Evolutionary conservation across 768 basidiomycete species (phyloP).

Genomic region (Kwoniella mangroviensis): DNA sequence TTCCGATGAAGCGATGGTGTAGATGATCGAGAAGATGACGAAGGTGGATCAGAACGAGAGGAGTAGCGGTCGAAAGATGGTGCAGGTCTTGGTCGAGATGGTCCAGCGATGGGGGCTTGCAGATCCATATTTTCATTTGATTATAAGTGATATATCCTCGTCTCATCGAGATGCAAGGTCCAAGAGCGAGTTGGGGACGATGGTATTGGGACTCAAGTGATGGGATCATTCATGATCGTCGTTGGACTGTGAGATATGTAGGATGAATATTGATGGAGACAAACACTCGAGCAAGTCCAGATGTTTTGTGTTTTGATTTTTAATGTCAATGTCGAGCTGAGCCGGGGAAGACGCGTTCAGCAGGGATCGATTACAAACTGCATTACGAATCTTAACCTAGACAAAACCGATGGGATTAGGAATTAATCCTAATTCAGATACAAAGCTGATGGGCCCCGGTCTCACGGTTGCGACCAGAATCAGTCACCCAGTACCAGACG

Average conservation of each 20-base stretch:
- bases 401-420: neutral
- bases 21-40: slow-evolving; percentile 12
- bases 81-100: slow-evolving; percentile 19
- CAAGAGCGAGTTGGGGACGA: neutral
- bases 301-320: neutral
- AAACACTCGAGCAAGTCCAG: neutral
- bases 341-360: neutral
- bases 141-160: neutral
- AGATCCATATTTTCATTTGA: slow-evolving; percentile 4
- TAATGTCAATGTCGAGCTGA: too few relatives aligned
- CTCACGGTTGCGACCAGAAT: neutral
- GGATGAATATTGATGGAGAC: neutral
- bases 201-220: neutral
- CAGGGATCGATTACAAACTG: neutral
- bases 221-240: neutral
- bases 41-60: slow-evolving; percentile 9
- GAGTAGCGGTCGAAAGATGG: slow-evolving; percentile 5
- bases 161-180: neutral
- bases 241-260: neutral
- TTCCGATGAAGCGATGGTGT: neutral
- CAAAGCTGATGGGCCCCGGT: neutral
- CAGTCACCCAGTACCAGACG: neutral
- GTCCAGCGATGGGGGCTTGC: slow-evolving; percentile 25
- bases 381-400: neutral
- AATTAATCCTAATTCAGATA: neutral